Evolutionary conservation across 2,329 filamentous ascomycete genomes (phyloP).

Genomic region (Penicillium sp.): DNA sequence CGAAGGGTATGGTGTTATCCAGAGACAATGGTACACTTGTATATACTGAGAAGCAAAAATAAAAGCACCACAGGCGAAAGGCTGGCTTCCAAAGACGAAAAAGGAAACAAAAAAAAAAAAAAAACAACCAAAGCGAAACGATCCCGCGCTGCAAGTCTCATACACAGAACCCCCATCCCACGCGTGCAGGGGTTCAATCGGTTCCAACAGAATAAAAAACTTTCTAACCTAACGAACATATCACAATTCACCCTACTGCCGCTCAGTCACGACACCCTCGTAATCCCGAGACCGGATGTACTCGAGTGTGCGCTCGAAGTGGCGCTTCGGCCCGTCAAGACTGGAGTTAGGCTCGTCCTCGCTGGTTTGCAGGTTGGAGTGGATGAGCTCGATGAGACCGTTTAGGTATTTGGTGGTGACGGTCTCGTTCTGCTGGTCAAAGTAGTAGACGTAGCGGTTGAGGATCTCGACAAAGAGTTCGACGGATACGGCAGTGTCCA

Average conservation of each 20-base stretch:
- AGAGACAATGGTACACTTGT: conserved; percentile 29
- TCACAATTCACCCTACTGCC: conserved; percentile 34
- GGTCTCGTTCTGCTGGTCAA: conserved; percentile 97
- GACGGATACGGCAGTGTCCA: conserved; percentile 96
- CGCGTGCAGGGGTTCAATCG: neutral
- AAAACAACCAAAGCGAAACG: neutral
- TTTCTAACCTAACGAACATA: neutral
- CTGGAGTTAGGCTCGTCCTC: conserved; percentile 64
- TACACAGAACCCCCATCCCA: conserved; percentile 2
- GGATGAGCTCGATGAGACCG: conserved; percentile 94
- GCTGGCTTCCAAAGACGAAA: conserved; percentile 15
- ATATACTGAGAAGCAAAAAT: conserved; percentile 23
- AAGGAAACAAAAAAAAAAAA: neutral
- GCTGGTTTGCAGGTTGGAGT: conserved; percentile 88
- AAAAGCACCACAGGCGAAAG: conserved; percentile 9
- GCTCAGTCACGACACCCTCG: conserved; percentile 79
- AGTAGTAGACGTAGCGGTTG: conserved; percentile 98
- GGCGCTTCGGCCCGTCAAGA: conserved; percentile 84
- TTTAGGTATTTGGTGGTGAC: conserved; percentile 98
- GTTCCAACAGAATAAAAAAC: neutral
- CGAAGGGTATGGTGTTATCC: conserved; percentile 24
- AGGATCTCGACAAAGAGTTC: conserved; percentile 98
- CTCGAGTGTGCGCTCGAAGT: conserved; percentile 92
- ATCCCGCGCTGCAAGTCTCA: conserved; percentile 3
- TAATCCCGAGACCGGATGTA: conserved; percentile 91